Percentiles rank a stretch among this genome's conserved stretches.
Evolutionary conservation across 371 early-diverging fungal genomes (phyloP).

Genomic region (Sporodiniella umbellata): DNA sequence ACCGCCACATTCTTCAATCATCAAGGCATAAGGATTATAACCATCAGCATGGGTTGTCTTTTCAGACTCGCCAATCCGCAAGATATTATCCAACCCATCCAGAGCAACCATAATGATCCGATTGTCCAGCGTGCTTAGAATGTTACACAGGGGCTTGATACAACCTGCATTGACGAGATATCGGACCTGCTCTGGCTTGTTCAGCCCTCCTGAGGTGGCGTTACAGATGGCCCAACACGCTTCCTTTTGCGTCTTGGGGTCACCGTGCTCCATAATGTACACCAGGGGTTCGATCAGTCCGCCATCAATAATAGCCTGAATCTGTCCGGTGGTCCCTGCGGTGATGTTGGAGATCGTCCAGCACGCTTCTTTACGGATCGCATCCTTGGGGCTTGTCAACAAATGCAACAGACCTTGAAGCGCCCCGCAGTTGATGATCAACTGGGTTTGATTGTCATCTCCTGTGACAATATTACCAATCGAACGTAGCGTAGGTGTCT

Average conservation of each 20-base stretch:
- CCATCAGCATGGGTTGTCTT: conserved; percentile 48
- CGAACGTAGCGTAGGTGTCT: conserved; percentile 97
- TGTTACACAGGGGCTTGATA: conserved; percentile 94
- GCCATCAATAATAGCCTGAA: conserved; percentile 93
- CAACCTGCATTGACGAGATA: conserved; percentile 90
- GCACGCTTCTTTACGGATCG: conserved; percentile 99
- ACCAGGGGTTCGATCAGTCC: conserved; percentile 93
- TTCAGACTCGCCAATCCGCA: conserved; percentile 91
- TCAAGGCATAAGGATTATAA: conserved; percentile 84
- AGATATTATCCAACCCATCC: conserved; percentile 96
- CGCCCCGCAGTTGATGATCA: conserved; percentile 89
- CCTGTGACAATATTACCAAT: conserved; percentile 99
- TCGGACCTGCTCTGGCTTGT: conserved; percentile 85
- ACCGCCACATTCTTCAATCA: conserved; percentile 91
- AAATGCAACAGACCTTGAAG: conserved; percentile 81
- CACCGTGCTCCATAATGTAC: conserved; percentile 83
- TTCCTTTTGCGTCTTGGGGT: conserved; percentile 98
- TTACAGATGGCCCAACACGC: conserved; percentile 99
- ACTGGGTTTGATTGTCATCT: conserved; percentile 97
- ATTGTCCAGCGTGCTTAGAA: conserved; percentile 88
- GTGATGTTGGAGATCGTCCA: conserved; percentile 99
- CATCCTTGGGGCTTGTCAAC: conserved; percentile 85
- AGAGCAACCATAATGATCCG: conserved; percentile 94
- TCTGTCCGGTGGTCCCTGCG: conserved; percentile 97
- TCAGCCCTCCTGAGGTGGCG: conserved; percentile 91